phyloP scores from a whole-genome alignment of 495 filamentous ascomycete genomes.

The Aspergillus sparsus region DNA sequence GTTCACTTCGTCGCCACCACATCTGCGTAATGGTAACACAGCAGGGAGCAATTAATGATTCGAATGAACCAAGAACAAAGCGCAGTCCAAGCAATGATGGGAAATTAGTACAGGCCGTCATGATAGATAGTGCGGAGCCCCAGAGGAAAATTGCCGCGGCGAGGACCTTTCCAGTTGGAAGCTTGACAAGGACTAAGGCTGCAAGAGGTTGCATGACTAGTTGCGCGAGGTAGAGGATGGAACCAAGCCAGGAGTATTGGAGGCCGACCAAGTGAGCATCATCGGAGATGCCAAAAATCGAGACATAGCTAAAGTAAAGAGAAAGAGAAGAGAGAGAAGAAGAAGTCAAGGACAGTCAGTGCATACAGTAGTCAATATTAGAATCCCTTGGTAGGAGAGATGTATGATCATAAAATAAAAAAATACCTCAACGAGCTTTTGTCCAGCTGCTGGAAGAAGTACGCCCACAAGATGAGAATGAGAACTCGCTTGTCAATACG shows the following conservation, averaged over 20 bases:
- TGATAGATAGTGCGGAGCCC: slow-evolving; percentile 52
- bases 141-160: slow-evolving; percentile 55
- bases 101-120: slow-evolving; percentile 55
- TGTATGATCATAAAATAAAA: slow-evolving; percentile 33
- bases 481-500: slow-evolving; percentile 54
- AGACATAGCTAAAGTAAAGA: slow-evolving; percentile 38
- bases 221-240: slow-evolving; percentile 48
- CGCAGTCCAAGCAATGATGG: slow-evolving; percentile 51
- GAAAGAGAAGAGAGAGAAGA: too few species aligned
- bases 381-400: too few species aligned
- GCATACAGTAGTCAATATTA: too few species aligned
- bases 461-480: slow-evolving; percentile 37
- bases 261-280: slow-evolving; percentile 42
- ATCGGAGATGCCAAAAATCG: slow-evolving; percentile 45
- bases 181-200: slow-evolving; percentile 30
- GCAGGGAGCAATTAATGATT: slow-evolving; percentile 46
- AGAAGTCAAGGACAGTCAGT: too few species aligned
- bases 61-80: slow-evolving; percentile 60
- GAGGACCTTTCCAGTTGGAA: slow-evolving; percentile 46
- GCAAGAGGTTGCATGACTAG: slow-evolving; percentile 36
- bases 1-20: slow-evolving; percentile 59
- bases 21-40: slow-evolving; percentile 58
- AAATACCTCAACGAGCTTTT: slow-evolving; percentile 53
- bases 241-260: slow-evolving; percentile 52
- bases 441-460: slow-evolving; percentile 54